Evolutionary conservation across 768 basidiomycete genomes (phyloP).

Genomic region (Russula earlei): DNA sequence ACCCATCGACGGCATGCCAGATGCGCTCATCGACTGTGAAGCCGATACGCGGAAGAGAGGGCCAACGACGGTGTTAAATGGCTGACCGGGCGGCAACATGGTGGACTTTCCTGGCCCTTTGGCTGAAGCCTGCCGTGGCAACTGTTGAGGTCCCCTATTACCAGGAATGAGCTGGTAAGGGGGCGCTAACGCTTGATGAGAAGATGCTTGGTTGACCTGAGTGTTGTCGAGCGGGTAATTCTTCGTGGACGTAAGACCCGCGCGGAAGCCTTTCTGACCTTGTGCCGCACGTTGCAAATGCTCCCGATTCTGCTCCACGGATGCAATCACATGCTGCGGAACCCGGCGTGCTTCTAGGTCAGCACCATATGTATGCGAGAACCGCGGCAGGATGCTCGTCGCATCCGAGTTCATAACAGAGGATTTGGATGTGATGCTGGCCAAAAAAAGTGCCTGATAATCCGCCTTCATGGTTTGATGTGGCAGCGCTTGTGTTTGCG

Average conservation of each 20-base stretch:
- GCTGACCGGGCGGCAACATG: not conserved
- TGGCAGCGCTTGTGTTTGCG: not conserved
- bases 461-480: constrained; percentile 3
- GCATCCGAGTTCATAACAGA: not conserved
- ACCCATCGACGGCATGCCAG: not conserved
- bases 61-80: not conserved
- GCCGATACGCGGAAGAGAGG: not conserved
- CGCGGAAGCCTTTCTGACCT: constrained; percentile 11
- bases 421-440: not conserved
- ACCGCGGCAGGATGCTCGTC: constrained; percentile 7
- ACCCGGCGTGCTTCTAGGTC: constrained; percentile 1
- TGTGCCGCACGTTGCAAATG: constrained; percentile 4
- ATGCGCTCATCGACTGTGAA: not conserved
- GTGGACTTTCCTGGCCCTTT: not conserved
- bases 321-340: not conserved
- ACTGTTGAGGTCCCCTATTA: not conserved
- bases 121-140: not conserved
- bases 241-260: not conserved
- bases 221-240: not conserved
- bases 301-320: constrained; percentile 3
- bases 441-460: constrained; percentile 1
- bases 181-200: not conserved
- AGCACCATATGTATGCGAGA: not conserved
- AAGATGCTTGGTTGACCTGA: not conserved
- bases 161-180: not conserved